Conservation (phyloP, 768 basidiomycete genomes). For the Boletus insuetus region DNA sequence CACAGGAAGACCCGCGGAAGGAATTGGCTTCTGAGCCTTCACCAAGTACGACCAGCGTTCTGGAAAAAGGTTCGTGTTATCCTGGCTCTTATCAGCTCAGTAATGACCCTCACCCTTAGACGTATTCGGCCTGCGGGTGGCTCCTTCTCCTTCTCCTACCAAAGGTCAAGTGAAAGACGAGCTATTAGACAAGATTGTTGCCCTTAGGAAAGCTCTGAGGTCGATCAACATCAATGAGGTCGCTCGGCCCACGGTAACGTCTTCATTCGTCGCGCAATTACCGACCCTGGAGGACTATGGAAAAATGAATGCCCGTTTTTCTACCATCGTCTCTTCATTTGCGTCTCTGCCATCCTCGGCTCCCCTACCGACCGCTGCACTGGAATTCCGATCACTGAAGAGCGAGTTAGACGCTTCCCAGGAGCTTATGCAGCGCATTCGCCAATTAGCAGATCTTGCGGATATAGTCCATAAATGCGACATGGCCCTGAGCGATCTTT, state of each 20-base stretch:
- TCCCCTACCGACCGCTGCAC: conserved; percentile 41
- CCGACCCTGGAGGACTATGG: conserved; percentile 49
- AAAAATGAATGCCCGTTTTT: conserved; percentile 48
- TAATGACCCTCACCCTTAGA: conserved; percentile 38
- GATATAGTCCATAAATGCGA: conserved; percentile 58
- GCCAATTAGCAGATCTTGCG: conserved; percentile 53
- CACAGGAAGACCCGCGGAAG: background rate
- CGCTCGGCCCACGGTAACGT: conserved; percentile 40
- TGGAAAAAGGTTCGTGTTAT: conserved; percentile 26
- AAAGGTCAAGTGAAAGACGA: conserved; percentile 42
- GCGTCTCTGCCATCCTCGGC: conserved; percentile 44
- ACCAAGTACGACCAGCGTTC: background rate
- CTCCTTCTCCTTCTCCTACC: conserved; percentile 32
- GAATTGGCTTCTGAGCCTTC: background rate
- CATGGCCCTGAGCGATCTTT: conserved; percentile 73
- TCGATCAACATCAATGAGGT: conserved; percentile 58
- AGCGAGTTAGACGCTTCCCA: conserved; percentile 54
- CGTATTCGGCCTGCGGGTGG: conserved; percentile 50
- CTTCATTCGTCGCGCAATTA: conserved; percentile 39
- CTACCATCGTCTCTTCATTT: conserved; percentile 43
- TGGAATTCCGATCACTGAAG: conserved; percentile 62
- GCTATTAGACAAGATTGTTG: conserved; percentile 48
- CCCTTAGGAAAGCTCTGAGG: conserved; percentile 57
- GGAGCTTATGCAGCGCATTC: conserved; percentile 48
- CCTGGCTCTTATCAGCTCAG: background rate